A percentile compares a stretch with the other conserved stretches of the same genome.
Conservation (phyloP, 371 early-diverging fungal genomes). For the Nosema muscidifuracis region DNA sequence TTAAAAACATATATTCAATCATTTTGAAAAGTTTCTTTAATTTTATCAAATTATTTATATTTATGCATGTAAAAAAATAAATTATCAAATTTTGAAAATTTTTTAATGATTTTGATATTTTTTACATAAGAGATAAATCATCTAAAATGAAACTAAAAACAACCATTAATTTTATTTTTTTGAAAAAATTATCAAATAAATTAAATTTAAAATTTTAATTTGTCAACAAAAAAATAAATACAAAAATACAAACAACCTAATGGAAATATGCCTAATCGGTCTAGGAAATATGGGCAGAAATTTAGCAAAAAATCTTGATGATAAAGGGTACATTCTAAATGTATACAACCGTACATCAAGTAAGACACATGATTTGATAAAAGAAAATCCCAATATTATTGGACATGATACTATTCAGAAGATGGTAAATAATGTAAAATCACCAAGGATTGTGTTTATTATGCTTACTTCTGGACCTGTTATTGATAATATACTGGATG, state of each 20-base stretch:
- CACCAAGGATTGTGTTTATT: slow-evolving; percentile 83
- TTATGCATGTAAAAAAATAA: too few relatives aligned
- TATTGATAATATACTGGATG: slow-evolving; percentile 84
- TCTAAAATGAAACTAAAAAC: too few relatives aligned
- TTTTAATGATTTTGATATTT: neutral
- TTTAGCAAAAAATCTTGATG: slow-evolving; percentile 90
- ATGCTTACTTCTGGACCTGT: slow-evolving; percentile 90
- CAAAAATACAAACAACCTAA: too few relatives aligned
- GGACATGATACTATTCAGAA: slow-evolving; percentile 82
- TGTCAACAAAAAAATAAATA: neutral
- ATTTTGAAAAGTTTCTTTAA: too few relatives aligned
- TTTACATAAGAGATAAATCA: too few relatives aligned
- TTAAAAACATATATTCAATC: too few relatives aligned
- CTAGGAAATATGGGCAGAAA: slow-evolving; percentile 98
- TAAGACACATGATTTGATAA: slow-evolving; percentile 84
- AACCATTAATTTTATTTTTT: slow-evolving; percentile 5
- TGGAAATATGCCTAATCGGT: slow-evolving; percentile 82
- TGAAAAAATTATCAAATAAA: neutral
- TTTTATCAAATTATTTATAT: too few relatives aligned
- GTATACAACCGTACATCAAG: slow-evolving; percentile 85
- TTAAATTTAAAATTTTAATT: neutral
- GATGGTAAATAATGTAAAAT: slow-evolving; percentile 77
- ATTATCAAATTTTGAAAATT: too few relatives aligned
- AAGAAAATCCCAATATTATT: slow-evolving; percentile 68
- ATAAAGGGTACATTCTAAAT: slow-evolving; percentile 73